Evolutionary conservation across 306 rosid species (phyloP), one percentile per base, ranked within the genome.

Genomic region (Urtica urens): DNA sequence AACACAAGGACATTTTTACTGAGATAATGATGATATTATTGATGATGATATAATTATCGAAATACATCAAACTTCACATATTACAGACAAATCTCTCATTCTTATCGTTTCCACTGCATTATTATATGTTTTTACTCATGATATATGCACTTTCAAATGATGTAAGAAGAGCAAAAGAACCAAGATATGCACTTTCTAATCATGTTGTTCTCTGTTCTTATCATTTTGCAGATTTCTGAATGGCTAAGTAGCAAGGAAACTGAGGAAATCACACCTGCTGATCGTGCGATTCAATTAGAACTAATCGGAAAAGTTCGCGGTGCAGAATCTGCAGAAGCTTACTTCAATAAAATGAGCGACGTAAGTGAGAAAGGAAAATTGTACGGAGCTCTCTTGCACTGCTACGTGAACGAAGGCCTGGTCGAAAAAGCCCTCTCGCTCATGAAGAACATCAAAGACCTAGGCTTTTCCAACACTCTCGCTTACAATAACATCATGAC

Each of bases 361-460:
- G 38, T 38, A 40, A 57, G 62, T 24, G 73, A 80, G 68, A 62
- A 58, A 23, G 63, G 48, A 8, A 72, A 80, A 46, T 51, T 29
- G 19, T 77, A 80, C 46, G 79, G 92, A 26, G 78, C 90, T 57
- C 86, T 80, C 51, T 61, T 84, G 62, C 74, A 62, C 48, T 84
- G 94, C 72, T 84, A 77, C 63, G 83, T 70, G 14, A 72, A 83
- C 46, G 83, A 77, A 48, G 73, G 81, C 56, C 55, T 67, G 20
- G 49, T 77, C 67, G 92, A 77, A 17, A 77, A 69, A 64, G 72
- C 92, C 59, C 81, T 80, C 27, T 59, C 77, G 25, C 75, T 45
- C 42, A 37, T 83, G 90, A 69, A 75, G 49, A 77, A 64, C 55
- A 77, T 83, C 70, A 77, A 72, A 57, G 75, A 83, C n/a, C 42